Base-by-base conservation (phyloP, 257 asterid genomes). In the Hygrophila difformis region DNA sequence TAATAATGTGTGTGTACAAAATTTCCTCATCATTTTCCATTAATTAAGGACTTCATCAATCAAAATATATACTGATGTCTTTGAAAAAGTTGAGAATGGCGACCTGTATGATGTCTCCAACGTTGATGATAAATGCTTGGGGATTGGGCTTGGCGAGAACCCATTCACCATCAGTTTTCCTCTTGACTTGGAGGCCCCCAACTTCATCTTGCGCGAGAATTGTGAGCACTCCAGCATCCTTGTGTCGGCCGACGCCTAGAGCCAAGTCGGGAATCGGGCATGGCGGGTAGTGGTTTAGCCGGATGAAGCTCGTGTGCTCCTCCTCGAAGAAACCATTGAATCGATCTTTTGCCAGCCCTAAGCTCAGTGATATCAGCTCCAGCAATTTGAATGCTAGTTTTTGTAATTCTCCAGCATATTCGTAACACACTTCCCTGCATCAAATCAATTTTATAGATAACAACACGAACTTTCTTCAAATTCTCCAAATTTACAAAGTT, bases 161-260 rank as follows among this genome's bases (percentile, higher is more conserved):
- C 87, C 87, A 77, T 36, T 73, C 73, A 20, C 79, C 87, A 33
- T 77, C 82, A 0, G 56, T 44, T 59, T 70, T 73, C 35, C 82
- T 48, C 58, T 57, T 77, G 12, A 74, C 79, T 60, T 77, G 63
- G 34, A 74, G 82, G 20, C 86, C 86, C 3, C 76, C 78, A 12
- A 67, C 75, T 7, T 77, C 64, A 20, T 77, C 86, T 41, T 77
- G 86, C 48, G 63, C 71, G 39, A 75, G 66, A 12, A 71, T 56
- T 8, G 78, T 75, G 39, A 75, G 40, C 12, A 62, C 63, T n/a
- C 65, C 76, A 0, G 59, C 61, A 38, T 71, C 84, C 69, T 62
- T 76, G 55, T 76, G 84, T n/a, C 70, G 43, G 39, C 79, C 77
- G 16, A 71, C 69, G 4, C 82, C 87, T 6, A 78, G 79, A 22